Conservation (phyloP, 495 filamentous ascomycete genomes). For the Lophiotrema nucula region DNA sequence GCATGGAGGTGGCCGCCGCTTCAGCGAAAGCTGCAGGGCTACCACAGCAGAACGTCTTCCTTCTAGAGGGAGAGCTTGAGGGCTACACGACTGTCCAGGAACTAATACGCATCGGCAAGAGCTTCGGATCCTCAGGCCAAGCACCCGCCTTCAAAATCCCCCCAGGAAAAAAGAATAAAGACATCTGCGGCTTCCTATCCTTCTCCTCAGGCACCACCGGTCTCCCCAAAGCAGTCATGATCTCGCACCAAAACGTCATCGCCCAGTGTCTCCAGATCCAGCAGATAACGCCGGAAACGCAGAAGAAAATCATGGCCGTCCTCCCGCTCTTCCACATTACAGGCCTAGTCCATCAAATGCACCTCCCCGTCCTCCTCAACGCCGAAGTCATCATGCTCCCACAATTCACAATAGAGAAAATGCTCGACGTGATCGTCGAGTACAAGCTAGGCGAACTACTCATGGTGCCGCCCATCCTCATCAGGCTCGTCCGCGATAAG, state of each 20-base stretch:
- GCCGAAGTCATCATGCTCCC: slow-evolving; percentile 43
- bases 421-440: slow-evolving; percentile 50
- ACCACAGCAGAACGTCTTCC: slow-evolving; percentile 49
- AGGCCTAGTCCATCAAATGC: slow-evolving; percentile 59
- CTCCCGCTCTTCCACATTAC: slow-evolving; percentile 63
- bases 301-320: slow-evolving; percentile 53
- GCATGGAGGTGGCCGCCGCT: slow-evolving; percentile 50
- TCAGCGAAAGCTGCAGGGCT: slow-evolving; percentile 56
- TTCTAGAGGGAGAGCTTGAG: slow-evolving; percentile 53
- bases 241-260: slow-evolving; percentile 62
- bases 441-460: slow-evolving; percentile 56
- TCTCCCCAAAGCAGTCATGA: slow-evolving; percentile 59
- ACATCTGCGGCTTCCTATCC: slow-evolving; percentile 52
- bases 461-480: slow-evolving; percentile 66
- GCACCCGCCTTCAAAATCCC: slow-evolving; percentile 47
- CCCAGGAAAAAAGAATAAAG: slow-evolving; percentile 50
- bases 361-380: slow-evolving; percentile 47
- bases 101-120: slow-evolving; percentile 48
- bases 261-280: slow-evolving; percentile 58
- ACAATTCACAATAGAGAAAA: slow-evolving; percentile 56
- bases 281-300: slow-evolving; percentile 47
- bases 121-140: slow-evolving; percentile 43
- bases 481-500: slow-evolving; percentile 63
- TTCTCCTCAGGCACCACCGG: slow-evolving; percentile 52
- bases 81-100: slow-evolving; percentile 53